These are phyloP conservation scores for Cryphonectria carpinicola DNA, from an alignment of 2,329 filamentous ascomycete species.

Conservation along the genomic window DNA sequence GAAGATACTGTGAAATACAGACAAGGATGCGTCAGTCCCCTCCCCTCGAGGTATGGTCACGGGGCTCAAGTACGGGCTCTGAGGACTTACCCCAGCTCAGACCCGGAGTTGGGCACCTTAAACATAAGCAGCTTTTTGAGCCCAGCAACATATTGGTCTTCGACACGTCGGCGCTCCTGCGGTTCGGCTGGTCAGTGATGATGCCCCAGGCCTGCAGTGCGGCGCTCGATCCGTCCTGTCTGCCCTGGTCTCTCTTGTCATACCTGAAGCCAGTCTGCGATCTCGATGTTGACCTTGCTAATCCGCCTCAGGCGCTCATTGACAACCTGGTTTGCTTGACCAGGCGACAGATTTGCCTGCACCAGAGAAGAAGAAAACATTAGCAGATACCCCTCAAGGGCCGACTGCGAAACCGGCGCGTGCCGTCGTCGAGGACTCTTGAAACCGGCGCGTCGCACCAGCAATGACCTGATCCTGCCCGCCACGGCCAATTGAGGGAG, in stretches of 20 bases:
- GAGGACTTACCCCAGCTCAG: slow-evolving; percentile 79
- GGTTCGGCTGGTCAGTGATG: slow-evolving; percentile 31
- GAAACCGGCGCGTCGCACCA: slow-evolving; percentile 14
- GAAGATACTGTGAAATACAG: slow-evolving; percentile 69
- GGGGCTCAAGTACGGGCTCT: background rate
- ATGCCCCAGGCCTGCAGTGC: background rate
- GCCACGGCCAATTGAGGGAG: slow-evolving; percentile 22
- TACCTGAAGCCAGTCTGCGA: slow-evolving; percentile 98
- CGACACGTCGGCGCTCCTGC: slow-evolving; percentile 89
- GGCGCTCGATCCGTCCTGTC: too few relatives aligned
- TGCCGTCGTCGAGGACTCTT: background rate
- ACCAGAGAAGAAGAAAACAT: slow-evolving; percentile 26
- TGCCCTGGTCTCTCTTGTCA: slow-evolving; percentile 32
- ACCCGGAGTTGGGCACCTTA: slow-evolving; percentile 73
- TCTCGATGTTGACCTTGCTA: slow-evolving; percentile 81
- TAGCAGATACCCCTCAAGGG: slow-evolving; percentile 22
- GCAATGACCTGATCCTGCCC: slow-evolving; percentile 5
- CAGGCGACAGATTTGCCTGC: slow-evolving; percentile 79
- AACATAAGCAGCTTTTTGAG: slow-evolving; percentile 80
- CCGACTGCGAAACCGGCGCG: background rate
- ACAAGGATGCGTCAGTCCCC: slow-evolving; percentile 12
- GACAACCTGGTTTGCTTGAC: slow-evolving; percentile 79
- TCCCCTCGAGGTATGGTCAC: background rate
- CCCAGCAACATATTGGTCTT: slow-evolving; percentile 84
- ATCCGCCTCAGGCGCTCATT: slow-evolving; percentile 89